Evolutionary conservation across 2,329 filamentous ascomycete species (phyloP).

Genomic region (Ceratocystis harringtonii): DNA sequence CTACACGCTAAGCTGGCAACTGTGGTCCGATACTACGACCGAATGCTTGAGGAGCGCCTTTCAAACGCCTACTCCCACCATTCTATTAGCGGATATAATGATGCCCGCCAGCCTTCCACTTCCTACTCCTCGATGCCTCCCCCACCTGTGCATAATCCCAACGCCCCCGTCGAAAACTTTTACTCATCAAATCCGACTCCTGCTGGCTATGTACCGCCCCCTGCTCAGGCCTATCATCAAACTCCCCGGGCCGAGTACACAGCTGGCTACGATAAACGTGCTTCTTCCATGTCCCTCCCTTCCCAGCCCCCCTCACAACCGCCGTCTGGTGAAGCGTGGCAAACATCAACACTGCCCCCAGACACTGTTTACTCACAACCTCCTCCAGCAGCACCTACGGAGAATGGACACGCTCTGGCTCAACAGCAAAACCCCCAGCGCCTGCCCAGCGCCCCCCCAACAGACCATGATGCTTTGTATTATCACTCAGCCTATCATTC

Average conservation of each 20-base stretch:
- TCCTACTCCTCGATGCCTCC: slow-evolving; percentile 57
- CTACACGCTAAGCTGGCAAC: slow-evolving; percentile 90
- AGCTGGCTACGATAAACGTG: background rate
- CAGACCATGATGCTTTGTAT: slow-evolving; percentile 41
- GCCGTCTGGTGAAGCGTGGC: slow-evolving; percentile 3
- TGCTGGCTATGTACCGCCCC: background rate
- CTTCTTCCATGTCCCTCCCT: background rate
- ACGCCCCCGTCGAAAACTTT: slow-evolving; percentile 57
- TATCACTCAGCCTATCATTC: slow-evolving; percentile 31
- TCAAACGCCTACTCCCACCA: slow-evolving; percentile 86
- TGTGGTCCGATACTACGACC: slow-evolving; percentile 92
- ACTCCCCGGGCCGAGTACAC: slow-evolving; percentile 3
- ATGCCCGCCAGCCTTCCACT: slow-evolving; percentile 41
- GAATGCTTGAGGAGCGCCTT: slow-evolving; percentile 90
- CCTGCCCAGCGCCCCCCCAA: slow-evolving; percentile 21
- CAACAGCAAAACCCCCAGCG: background rate
- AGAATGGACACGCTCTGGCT: slow-evolving; percentile 17
- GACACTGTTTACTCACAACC: slow-evolving; percentile 25
- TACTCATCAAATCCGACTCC: slow-evolving; percentile 44
- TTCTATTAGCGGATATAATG: slow-evolving; percentile 38
- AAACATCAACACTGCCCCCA: slow-evolving; percentile 15
- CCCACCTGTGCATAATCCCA: slow-evolving; percentile 32
- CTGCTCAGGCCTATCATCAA: slow-evolving; percentile 8
- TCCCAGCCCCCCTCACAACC: slow-evolving; percentile 5
- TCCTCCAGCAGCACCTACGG: slow-evolving; percentile 23